Conservation (phyloP, 192 early-diverging fungal genomes). For the Diversispora epigaea region DNA sequence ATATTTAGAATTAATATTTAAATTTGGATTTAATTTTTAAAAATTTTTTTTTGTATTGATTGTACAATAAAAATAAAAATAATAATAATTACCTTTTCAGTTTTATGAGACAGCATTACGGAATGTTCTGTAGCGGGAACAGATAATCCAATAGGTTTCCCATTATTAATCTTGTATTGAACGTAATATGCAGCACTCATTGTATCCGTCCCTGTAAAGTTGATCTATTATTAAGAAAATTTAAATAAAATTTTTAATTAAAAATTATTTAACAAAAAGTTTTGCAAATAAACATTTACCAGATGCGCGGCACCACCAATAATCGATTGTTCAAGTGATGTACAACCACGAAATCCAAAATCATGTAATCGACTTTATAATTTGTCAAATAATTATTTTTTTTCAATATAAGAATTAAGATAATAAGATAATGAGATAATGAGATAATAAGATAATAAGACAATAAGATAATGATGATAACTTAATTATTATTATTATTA, state of each 20-base stretch:
- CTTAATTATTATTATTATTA: slow-evolving; percentile 11
- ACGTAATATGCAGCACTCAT: slow-evolving; percentile 77
- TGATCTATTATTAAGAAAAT: slow-evolving; percentile 50
- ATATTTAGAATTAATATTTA: neutral
- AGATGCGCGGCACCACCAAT: slow-evolving; percentile 84
- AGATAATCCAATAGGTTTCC: slow-evolving; percentile 70
- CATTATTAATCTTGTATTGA: slow-evolving; percentile 73
- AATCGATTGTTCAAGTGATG: slow-evolving; percentile 81
- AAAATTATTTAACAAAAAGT: slow-evolving; percentile 12
- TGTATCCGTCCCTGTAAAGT: slow-evolving; percentile 81
- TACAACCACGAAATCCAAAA: slow-evolving; percentile 91
- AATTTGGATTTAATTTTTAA: slow-evolving; percentile 7
- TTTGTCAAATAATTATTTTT: neutral
- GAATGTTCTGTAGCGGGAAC: slow-evolving; percentile 92
- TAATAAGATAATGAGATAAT: neutral
- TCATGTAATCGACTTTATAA: slow-evolving; percentile 70
- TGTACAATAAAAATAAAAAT: neutral
- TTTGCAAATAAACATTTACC: slow-evolving; percentile 38
- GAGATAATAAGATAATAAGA: neutral
- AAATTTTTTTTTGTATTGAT: neutral
- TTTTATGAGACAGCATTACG: slow-evolving; percentile 75
- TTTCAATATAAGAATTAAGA: neutral
- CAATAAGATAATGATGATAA: neutral
- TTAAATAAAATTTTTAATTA: neutral
- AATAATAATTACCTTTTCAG: slow-evolving; percentile 72